Evolutionary conservation across 768 basidiomycete genomes (phyloP), one percentile per base, ranked within the genome.

Genomic region (Rhodotorula babjevae): DNA sequence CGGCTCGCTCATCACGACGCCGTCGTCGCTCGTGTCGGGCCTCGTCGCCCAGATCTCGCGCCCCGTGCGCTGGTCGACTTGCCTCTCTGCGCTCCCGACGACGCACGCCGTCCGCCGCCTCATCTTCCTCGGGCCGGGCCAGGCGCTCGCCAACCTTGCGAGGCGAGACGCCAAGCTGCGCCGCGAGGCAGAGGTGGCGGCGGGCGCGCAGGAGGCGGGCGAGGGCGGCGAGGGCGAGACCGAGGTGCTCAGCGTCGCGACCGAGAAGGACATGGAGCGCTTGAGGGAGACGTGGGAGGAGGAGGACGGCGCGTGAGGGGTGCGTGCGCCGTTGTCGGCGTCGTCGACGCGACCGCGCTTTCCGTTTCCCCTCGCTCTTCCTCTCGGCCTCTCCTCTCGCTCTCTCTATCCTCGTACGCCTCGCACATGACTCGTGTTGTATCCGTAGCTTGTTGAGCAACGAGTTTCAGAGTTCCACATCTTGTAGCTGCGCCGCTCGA

Each of bases 61-160:
- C 52, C 78, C 78, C 14, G 78, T 79, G 1, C 65, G 73, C 14
- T 79, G 78, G 78, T 67, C 74, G 27, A 61, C 65, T 19, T 76
- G 74, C 52, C 67, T 79, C 57, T 33, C 69, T 40, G 52, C 61
- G 18, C 71, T 79, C 46, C 61, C 66, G 15, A 25, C 63, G 33
- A 15, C 63, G 31, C 69, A 73, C 62, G 65, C 47, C 27, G 62
- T 77, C 59, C 18, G 61, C 25, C 61, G 76, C 0, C 52, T 76
- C n/a, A 60, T 77, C 50, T 79, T 77, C 71, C 67, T 79, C 63
- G 78, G 78, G 6, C 78, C 78, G 18, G 78, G 78, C 11, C 73
- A 78, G 61, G 77, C 76, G 8, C 66, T 79, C 42, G 76, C 77
- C 12, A 79, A 79, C 63, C 63, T 79, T 7, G 78, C 78, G 27